Base-by-base conservation (phyloP, 2,329 filamentous ascomycete species). In the Claviceps africana region DNA sequence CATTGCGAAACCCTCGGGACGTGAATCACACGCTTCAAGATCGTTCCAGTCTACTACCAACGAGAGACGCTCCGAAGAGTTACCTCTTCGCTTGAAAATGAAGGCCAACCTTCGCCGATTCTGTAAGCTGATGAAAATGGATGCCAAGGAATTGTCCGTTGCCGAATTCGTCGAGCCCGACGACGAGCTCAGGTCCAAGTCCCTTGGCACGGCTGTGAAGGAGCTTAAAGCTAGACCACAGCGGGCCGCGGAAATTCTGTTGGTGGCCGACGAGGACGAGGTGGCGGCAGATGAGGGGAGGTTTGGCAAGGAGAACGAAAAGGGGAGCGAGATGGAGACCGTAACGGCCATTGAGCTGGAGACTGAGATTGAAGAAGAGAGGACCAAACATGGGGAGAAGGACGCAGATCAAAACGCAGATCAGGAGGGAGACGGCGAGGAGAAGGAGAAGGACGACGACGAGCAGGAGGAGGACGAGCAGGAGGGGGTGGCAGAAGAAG, bases 21-120 rank as follows among this genome's bases (percentile, higher is more conserved):
- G 69, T 51, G 72, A 73, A 28, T 63, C 72, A 1, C 74, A 76
- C 54, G 69, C 74, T 19, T 78, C 75, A 9, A 70, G 76, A 21
- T 69, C 67, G 3, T 69, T 65, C 56, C 64, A 65, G 35, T 60
- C 62, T 44, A 67, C 68, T 1, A 57, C 58, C 22, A 70, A 67
- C 46, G 59, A 66, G 52, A 63, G 62, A 42, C 62, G 65, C 50
- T 61, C 60, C 8, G 61, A 64, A 10, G 65, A 70, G 48, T 59
- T 59, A 39, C 65, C 66, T 4, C 59, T 65, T 31, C 63, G 66
- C 48, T 48, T 56, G 15, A 69, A 68, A 60, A 59, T 72, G 48
- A 61, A 58, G 19, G 60, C 64, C 7, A 58, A 63, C 4, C 55
- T 72, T 48, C 59, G 64, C 35, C 64, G 65, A 9, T 68, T 72